phyloP scores from a whole-genome alignment of 2,329 filamentous ascomycete species.

The Coniella lustricola region DNA sequence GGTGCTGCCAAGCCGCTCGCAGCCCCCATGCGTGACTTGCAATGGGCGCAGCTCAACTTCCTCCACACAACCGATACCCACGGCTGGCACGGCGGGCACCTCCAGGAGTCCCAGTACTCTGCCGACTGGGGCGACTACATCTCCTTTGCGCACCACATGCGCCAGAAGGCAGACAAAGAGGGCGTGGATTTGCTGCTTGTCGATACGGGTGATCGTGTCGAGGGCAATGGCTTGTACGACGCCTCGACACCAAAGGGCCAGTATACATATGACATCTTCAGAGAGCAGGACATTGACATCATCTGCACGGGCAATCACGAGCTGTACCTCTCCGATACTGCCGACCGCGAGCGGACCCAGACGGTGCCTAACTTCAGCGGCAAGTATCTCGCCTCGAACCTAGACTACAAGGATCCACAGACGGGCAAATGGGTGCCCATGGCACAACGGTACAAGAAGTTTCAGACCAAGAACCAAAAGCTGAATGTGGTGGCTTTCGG shows the following conservation, averaged over 20 bases:
- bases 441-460: slow-evolving; percentile 77
- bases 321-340: slow-evolving; percentile 75
- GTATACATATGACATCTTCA: slow-evolving; percentile 83
- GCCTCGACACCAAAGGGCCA: slow-evolving; percentile 79
- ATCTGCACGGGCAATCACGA: slow-evolving; percentile 92
- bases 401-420: slow-evolving; percentile 74
- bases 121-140: slow-evolving; percentile 98
- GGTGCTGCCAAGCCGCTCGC: slow-evolving; percentile 69
- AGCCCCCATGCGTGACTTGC: slow-evolving; percentile 74
- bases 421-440: slow-evolving; percentile 68
- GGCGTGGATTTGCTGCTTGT: slow-evolving; percentile 85
- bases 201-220: slow-evolving; percentile 88
- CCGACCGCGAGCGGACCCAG: slow-evolving; percentile 67
- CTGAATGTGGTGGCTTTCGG: slow-evolving; percentile 83
- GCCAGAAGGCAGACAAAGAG: slow-evolving; percentile 65
- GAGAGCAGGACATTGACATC: slow-evolving; percentile 74
- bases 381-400: slow-evolving; percentile 82
- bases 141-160: slow-evolving; percentile 82
- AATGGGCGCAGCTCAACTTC: slow-evolving; percentile 94
- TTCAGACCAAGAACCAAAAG: slow-evolving; percentile 83
- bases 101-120: slow-evolving; percentile 89
- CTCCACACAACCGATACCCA: slow-evolving; percentile 96
- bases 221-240: slow-evolving; percentile 92
- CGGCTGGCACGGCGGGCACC: slow-evolving; percentile 89
- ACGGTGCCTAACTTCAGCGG: slow-evolving; percentile 79